Evolutionary conservation across 306 rosid species (phyloP).

Genomic region (Lotus japonicus): DNA sequence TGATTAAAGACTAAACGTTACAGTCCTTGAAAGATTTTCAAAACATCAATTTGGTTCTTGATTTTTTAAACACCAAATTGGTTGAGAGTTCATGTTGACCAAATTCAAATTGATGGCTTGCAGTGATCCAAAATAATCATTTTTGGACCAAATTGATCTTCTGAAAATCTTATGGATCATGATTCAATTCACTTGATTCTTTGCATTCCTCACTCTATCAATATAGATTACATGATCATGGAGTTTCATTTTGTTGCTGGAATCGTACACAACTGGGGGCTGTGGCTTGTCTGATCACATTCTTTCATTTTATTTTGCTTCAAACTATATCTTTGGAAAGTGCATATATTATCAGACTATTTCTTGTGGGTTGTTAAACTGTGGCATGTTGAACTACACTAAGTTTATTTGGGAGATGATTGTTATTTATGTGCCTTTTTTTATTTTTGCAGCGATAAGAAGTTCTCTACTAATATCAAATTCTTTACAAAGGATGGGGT

Average conservation of each 20-base stretch:
- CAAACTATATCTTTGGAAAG: background rate
- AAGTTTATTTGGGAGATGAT: constrained; percentile 7
- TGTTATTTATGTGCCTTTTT: constrained; percentile 17
- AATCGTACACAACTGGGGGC: background rate
- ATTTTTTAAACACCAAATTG: too few relatives aligned
- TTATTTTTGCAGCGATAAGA: constrained; percentile 36
- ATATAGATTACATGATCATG: background rate
- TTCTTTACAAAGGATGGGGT: constrained; percentile 60
- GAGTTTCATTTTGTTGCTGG: background rate
- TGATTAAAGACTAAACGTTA: background rate
- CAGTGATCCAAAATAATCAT: background rate
- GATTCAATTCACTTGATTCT: background rate
- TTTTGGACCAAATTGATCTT: background rate
- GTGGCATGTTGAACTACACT: background rate
- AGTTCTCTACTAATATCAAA: constrained; percentile 13
- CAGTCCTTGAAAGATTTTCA: background rate
- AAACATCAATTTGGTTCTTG: background rate
- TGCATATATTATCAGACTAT: background rate
- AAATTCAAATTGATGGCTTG: background rate
- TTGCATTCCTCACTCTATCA: background rate
- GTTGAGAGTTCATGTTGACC: background rate
- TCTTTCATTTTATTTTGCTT: too few relatives aligned
- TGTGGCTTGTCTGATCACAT: too few relatives aligned
- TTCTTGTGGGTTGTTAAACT: background rate
- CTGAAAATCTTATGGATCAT: background rate